These are phyloP conservation scores for Phytopythium helicoides DNA, from an alignment of 352 stramenopile genomes.

Conservation along the genomic window DNA sequence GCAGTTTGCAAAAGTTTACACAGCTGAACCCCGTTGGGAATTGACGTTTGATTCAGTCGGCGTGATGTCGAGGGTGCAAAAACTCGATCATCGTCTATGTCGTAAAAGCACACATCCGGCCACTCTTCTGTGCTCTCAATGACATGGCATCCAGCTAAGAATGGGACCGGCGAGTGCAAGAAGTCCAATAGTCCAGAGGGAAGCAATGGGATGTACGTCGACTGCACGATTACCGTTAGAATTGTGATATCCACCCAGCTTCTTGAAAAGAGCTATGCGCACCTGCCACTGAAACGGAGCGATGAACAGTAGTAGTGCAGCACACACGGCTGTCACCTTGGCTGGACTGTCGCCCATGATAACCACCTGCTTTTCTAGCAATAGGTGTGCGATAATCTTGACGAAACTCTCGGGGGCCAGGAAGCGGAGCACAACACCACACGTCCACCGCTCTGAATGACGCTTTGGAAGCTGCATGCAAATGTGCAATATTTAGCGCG, in stretches of 20 bases:
- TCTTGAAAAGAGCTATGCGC: background rate
- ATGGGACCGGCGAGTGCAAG: constrained; percentile 81
- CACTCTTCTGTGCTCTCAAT: constrained; percentile 68
- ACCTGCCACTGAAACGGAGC: constrained; percentile 83
- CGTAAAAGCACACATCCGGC: constrained; percentile 81
- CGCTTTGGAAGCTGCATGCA: constrained; percentile 50
- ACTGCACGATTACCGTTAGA: constrained; percentile 22
- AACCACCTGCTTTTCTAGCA: constrained; percentile 82
- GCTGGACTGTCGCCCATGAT: constrained; percentile 71
- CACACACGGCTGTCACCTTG: constrained; percentile 67
- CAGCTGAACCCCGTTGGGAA: constrained; percentile 63
- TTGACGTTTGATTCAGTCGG: constrained; percentile 42
- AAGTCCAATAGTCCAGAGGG: constrained; percentile 74
- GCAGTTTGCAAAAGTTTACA: constrained; percentile 55
- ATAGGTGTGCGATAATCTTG: constrained; percentile 59
- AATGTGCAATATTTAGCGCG: constrained; percentile 12
- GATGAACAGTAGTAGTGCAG: constrained; percentile 63
- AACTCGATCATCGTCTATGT: constrained; percentile 67
- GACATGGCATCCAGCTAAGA: constrained; percentile 66
- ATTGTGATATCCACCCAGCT: constrained; percentile 1
- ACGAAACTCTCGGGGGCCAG: constrained; percentile 60
- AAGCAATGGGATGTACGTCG: constrained; percentile 82
- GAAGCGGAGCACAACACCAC: constrained; percentile 63
- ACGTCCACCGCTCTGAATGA: constrained; percentile 67
- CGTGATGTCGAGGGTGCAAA: constrained; percentile 35